Percentiles rank a stretch among this genome's conserved stretches.
These are phyloP conservation scores for Aspergillus alliaceus DNA, from an alignment of 2,329 filamentous ascomycete genomes.

Conservation along the genomic window DNA sequence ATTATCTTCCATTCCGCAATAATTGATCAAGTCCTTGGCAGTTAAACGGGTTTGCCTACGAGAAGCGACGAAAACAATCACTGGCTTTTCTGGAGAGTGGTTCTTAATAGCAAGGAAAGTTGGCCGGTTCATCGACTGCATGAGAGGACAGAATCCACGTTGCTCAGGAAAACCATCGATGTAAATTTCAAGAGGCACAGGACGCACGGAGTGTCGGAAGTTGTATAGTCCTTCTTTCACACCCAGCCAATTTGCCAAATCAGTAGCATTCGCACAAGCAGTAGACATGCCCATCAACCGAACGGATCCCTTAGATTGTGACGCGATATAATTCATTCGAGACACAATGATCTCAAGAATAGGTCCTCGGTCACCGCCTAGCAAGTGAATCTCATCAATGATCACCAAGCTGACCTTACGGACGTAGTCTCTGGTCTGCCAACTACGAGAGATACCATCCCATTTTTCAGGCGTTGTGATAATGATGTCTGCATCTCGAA, in stretches of 20 bases:
- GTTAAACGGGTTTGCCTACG: constrained; percentile 92
- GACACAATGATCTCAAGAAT: constrained; percentile 95
- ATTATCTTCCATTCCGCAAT: constrained; percentile 98
- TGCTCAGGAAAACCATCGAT: constrained; percentile 97
- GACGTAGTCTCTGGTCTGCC: constrained; percentile 97
- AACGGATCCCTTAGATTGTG: constrained; percentile 85
- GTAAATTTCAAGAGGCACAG: constrained; percentile 91
- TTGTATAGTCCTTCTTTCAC: constrained; percentile 97
- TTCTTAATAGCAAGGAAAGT: constrained; percentile 96
- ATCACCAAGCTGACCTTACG: constrained; percentile 93
- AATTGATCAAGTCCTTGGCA: constrained; percentile 93
- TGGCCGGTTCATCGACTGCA: constrained; percentile 99
- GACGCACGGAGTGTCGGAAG: constrained; percentile 93
- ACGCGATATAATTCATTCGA: constrained; percentile 97
- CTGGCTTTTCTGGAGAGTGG: constrained; percentile 93
- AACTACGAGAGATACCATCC: constrained; percentile 98
- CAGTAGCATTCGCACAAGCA: constrained; percentile 91
- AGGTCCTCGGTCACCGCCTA: constrained; percentile 94
- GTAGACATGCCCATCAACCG: constrained; percentile 98
- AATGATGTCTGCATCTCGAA: constrained; percentile 94
- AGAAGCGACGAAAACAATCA: constrained; percentile 97
- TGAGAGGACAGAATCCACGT: constrained; percentile 91
- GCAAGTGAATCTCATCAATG: constrained; percentile 95
- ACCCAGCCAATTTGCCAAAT: constrained; percentile 93
- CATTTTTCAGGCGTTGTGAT: constrained; percentile 99